Evolutionary conservation across 108 stramenopile genomes (phyloP).

Genomic region (Cyclotella baltica): DNA sequence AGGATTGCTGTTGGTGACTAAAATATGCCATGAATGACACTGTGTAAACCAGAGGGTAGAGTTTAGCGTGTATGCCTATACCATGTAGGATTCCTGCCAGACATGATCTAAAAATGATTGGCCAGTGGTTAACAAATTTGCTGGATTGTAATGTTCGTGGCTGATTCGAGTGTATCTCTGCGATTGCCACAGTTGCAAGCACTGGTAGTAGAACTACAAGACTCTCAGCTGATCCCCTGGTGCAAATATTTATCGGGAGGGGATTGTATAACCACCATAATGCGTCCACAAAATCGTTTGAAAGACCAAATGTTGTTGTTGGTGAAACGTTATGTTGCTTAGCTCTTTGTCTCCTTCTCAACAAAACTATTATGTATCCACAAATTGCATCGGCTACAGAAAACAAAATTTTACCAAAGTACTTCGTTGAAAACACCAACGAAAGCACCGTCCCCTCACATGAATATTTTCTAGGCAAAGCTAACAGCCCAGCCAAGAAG

Average conservation of each 20-base stretch:
- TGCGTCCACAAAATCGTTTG: constrained; percentile 61
- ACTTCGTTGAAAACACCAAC: constrained; percentile 29
- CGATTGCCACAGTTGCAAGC: constrained; percentile 69
- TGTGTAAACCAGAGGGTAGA: constrained; percentile 90
- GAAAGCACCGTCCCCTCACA: neutral
- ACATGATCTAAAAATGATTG: constrained; percentile 46
- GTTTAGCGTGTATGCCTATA: constrained; percentile 83
- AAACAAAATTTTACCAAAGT: constrained; percentile 75
- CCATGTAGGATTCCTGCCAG: constrained; percentile 81
- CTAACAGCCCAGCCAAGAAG: constrained; percentile 84
- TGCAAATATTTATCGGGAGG: constrained; percentile 94
- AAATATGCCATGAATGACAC: constrained; percentile 77
- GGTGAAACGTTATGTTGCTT: neutral
- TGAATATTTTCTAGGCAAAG: constrained; percentile 20
- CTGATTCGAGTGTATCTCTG: constrained; percentile 1
- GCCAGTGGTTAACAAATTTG: neutral
- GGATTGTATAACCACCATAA: constrained; percentile 92
- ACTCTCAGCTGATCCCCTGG: constrained; percentile 90
- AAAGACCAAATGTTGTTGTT: constrained; percentile 1
- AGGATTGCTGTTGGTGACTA: constrained; percentile 39
- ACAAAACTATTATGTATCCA: constrained; percentile 70
- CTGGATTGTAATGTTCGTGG: neutral
- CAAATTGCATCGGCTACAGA: constrained; percentile 87
- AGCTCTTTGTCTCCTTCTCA: constrained; percentile 35
- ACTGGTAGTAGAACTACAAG: constrained; percentile 88